A percentile compares a stretch with the other conserved stretches of the same genome.
phyloP scores from a whole-genome alignment of 1,284 basidiomycete species.

The Ustilago shanxiensis region DNA sequence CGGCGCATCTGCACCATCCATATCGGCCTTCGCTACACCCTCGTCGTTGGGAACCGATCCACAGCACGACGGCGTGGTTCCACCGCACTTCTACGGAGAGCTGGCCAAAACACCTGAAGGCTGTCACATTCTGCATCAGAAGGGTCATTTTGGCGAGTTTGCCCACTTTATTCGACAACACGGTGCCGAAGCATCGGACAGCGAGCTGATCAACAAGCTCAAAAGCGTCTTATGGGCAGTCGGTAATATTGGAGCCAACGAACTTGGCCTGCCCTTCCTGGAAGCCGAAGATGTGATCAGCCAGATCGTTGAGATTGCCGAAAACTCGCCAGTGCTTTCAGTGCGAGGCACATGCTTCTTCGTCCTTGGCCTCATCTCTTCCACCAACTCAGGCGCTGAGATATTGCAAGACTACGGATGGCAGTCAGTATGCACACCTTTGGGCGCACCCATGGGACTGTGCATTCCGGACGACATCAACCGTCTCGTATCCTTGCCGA shows the following conservation, averaged over 20 bases:
- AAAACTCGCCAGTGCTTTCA: conserved; percentile 87
- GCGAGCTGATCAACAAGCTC: conserved; percentile 84
- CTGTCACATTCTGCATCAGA: conserved; percentile 87
- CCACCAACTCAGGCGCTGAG: conserved; percentile 81
- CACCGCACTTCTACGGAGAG: conserved; percentile 96
- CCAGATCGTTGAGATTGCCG: conserved; percentile 88
- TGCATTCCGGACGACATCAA: conserved; percentile 87
- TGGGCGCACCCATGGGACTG: conserved; percentile 88
- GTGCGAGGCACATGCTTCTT: conserved; percentile 97
- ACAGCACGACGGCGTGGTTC: conserved; percentile 80
- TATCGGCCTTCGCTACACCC: conserved; percentile 10
- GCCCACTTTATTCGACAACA: conserved; percentile 89
- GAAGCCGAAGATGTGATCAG: conserved; percentile 94
- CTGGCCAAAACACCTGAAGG: conserved; percentile 96
- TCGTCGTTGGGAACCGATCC: conserved; percentile 1
- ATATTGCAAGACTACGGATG: conserved; percentile 90
- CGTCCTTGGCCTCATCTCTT: conserved; percentile 85
- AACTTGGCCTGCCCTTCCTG: conserved; percentile 89
- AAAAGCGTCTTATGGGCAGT: conserved; percentile 98
- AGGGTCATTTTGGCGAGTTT: conserved; percentile 91
- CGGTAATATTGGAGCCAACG: conserved; percentile 91
- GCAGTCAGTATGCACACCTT: conserved; percentile 80
- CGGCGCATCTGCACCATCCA: conserved; percentile 5
- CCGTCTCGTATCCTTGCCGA: conserved; percentile 84
- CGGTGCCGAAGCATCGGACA: conserved; percentile 84